Evolutionary conservation across 2,329 filamentous ascomycete genomes (phyloP).

Genomic region (Colletotrichum sojae): DNA sequence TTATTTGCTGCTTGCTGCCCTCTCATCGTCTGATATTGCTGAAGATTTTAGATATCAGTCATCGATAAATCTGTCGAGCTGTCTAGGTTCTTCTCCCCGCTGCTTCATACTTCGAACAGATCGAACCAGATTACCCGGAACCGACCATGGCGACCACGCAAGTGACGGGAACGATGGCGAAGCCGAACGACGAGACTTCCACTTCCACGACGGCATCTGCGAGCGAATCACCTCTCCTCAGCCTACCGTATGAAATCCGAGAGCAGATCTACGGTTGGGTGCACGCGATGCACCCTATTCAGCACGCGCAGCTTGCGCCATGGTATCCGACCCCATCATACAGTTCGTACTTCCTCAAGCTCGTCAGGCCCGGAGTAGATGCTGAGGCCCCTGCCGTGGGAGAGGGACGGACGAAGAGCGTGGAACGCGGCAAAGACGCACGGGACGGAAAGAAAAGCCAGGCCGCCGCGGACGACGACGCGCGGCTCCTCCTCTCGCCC

Average conservation of each 20-base stretch:
- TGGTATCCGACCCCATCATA: slow-evolving; percentile 55
- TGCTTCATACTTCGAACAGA: neutral
- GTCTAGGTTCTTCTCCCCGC: neutral
- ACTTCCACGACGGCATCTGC: neutral
- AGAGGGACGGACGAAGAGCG: neutral
- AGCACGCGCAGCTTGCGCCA: slow-evolving; percentile 55
- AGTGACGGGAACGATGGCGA: neutral
- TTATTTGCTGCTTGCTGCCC: neutral
- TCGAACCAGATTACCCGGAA: neutral
- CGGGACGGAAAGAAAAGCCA: neutral
- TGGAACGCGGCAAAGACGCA: neutral
- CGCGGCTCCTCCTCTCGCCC: slow-evolving; percentile 48
- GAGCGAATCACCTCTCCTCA: slow-evolving; percentile 47
- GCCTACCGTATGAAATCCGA: slow-evolving; percentile 61
- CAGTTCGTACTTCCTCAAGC: slow-evolving; percentile 49
- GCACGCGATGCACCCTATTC: slow-evolving; percentile 54
- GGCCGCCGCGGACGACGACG: neutral
- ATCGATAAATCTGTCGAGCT: neutral
- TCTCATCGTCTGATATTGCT: neutral
- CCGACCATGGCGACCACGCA: neutral
- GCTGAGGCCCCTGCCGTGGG: slow-evolving; percentile 12
- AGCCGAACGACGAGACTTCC: neutral
- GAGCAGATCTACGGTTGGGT: slow-evolving; percentile 62
- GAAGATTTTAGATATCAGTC: neutral
- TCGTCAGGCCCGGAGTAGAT: slow-evolving; percentile 37